Evolutionary conservation across 106 monocot genomes (phyloP).

Genomic region (Dactylorhiza incarnata): DNA sequence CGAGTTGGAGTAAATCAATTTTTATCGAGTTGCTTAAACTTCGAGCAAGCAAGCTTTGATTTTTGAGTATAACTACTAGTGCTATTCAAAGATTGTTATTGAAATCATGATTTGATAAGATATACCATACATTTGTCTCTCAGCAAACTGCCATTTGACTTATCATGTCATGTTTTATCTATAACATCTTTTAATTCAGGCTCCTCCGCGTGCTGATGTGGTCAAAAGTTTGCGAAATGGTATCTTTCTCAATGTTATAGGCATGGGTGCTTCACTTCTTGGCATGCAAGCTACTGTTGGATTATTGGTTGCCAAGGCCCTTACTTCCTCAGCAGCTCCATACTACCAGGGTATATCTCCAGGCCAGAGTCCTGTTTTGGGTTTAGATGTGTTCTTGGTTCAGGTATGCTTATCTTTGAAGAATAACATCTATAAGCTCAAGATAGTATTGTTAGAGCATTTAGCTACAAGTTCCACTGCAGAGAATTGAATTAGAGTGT

Average conservation of each 20-base stretch:
- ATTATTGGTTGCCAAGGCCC: slow-evolving; percentile 81
- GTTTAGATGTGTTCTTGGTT: slow-evolving; percentile 92
- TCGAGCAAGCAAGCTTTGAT: too few species aligned
- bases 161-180: neutral
- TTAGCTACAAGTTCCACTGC: neutral
- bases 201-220: slow-evolving; percentile 93
- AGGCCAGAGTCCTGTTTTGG: slow-evolving; percentile 85
- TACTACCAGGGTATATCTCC: slow-evolving; percentile 84
- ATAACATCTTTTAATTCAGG: slow-evolving; percentile 26
- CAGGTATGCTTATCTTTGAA: slow-evolving; percentile 51
- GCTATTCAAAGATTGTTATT: neutral
- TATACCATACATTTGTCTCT: neutral
- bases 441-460: neutral
- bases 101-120: neutral
- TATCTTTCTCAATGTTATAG: slow-evolving; percentile 66
- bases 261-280: slow-evolving; percentile 89
- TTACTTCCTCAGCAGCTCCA: slow-evolving; percentile 86
- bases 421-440: neutral
- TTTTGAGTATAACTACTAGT: too few species aligned
- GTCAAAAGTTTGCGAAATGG: slow-evolving; percentile 90
- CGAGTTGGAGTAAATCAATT: too few species aligned
- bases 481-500: too few species aligned
- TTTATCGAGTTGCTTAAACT: too few species aligned
- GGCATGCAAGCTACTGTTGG: slow-evolving; percentile 99
- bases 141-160: neutral